These are phyloP conservation scores for Murraya paniculata DNA, from an alignment of 345 rosid genomes.

Conservation along the genomic window DNA sequence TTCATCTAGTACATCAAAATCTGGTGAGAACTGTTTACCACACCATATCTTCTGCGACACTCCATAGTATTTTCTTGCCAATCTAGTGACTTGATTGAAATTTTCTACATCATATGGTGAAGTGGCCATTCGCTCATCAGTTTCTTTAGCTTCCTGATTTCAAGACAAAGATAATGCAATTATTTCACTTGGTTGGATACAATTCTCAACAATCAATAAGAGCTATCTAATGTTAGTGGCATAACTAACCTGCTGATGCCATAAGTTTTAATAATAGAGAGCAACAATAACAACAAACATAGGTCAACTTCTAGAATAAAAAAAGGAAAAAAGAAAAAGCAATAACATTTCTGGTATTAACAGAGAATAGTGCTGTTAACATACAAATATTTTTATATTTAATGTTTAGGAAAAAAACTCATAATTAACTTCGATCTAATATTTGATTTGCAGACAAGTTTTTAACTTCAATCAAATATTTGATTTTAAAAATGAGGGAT, in stretches of 20 bases:
- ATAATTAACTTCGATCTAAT: too few relatives aligned
- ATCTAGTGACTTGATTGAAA: conserved; percentile 1
- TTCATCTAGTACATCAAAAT: conserved; percentile 27
- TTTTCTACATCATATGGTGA: conserved; percentile 27
- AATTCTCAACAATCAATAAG: neutral
- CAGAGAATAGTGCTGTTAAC: too few relatives aligned
- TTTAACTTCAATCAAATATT: too few relatives aligned
- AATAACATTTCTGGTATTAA: too few relatives aligned
- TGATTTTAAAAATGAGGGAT: neutral
- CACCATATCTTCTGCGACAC: conserved; percentile 5
- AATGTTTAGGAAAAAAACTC: too few relatives aligned
- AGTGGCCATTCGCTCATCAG: conserved; percentile 24
- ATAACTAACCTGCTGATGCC: neutral
- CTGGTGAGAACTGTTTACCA: conserved; percentile 12
- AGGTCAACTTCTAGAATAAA: neutral
- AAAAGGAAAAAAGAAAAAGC: too few relatives aligned
- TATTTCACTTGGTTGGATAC: neutral
- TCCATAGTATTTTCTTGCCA: conserved; percentile 3
- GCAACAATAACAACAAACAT: neutral
- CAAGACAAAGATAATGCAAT: conserved; percentile 1
- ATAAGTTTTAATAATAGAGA: neutral
- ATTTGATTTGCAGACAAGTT: too few relatives aligned
- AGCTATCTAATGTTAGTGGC: neutral
- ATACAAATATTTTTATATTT: too few relatives aligned
- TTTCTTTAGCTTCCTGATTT: conserved; percentile 53